These are phyloP conservation scores for Fusarium circinatum DNA, from an alignment of 2,329 filamentous ascomycete species.

Conservation along the genomic window DNA sequence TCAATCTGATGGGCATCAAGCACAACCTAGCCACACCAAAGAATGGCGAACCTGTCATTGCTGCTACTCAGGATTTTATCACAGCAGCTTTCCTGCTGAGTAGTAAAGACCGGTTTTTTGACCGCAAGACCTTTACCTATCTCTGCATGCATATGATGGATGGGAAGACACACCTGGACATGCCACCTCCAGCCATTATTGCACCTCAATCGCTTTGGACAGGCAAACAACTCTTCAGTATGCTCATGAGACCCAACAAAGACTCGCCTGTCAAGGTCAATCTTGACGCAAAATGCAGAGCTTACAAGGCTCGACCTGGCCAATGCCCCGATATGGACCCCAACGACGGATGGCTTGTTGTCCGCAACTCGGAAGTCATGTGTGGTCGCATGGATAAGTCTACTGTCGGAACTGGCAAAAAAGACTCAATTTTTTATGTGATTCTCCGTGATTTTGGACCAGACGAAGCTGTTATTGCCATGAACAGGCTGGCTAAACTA, in stretches of 20 bases:
- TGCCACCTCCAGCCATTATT: constrained; percentile 86
- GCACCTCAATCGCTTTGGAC: constrained; percentile 89
- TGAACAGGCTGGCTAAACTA: constrained; percentile 93
- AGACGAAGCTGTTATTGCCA: constrained; percentile 85
- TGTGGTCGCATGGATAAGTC: constrained; percentile 98
- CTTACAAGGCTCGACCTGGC: constrained; percentile 73
- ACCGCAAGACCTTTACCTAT: constrained; percentile 87
- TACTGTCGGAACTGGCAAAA: constrained; percentile 96
- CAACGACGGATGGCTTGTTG: constrained; percentile 89
- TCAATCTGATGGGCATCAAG: constrained; percentile 97
- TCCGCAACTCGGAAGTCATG: constrained; percentile 97
- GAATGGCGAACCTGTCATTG: constrained; percentile 97
- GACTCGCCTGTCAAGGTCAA: constrained; percentile 87
- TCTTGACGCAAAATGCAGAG: constrained; percentile 89
- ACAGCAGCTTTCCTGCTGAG: constrained; percentile 92
- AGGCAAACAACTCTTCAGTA: constrained; percentile 94
- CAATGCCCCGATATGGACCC: constrained; percentile 77
- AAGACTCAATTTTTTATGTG: constrained; percentile 97
- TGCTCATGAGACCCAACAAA: constrained; percentile 89
- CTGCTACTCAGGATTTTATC: constrained; percentile 99
- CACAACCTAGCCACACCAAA: constrained; percentile 96
- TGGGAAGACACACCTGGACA: constrained; percentile 77
- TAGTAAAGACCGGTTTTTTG: constrained; percentile 92
- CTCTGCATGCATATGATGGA: constrained; percentile 96
- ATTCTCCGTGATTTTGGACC: constrained; percentile 95